A percentile compares a stretch with the other conserved stretches of the same genome.
Conservation (phyloP, 495 filamentous ascomycete species). For the Xylaria bambusicola region DNA sequence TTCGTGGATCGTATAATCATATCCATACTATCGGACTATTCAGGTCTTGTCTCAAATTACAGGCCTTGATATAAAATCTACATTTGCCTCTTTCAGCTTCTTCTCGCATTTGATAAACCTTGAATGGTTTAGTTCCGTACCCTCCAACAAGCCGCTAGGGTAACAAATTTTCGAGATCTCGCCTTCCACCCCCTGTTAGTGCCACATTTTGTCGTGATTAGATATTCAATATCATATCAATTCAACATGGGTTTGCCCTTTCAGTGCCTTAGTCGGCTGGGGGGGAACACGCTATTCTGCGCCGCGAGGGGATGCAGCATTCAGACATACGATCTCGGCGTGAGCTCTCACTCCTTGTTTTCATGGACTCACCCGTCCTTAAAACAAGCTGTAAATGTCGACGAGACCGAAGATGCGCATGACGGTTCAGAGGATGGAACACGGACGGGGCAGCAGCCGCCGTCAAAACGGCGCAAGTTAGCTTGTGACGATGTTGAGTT, state of each 20-base stretch:
- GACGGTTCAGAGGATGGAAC: constrained; percentile 24
- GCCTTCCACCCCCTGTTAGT: background rate
- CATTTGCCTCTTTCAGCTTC: no score
- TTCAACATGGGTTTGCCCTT: constrained; percentile 54
- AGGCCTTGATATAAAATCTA: no score
- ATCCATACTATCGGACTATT: no score
- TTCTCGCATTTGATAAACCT: no score
- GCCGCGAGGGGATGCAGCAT: constrained; percentile 59
- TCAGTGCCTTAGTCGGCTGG: constrained; percentile 37
- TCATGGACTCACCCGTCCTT: constrained; percentile 51
- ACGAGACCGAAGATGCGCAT: constrained; percentile 18
- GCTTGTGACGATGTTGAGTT: constrained; percentile 27
- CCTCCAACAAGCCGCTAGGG: no score
- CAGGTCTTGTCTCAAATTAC: no score
- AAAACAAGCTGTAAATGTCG: constrained; percentile 22
- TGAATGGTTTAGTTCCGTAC: no score
- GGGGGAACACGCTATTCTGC: constrained; percentile 47
- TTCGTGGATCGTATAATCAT: no score
- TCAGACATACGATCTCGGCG: constrained; percentile 49
- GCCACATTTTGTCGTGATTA: background rate
- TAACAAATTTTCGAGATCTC: background rate
- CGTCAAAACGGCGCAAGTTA: constrained; percentile 31
- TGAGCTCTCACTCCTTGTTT: constrained; percentile 46
- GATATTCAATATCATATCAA: background rate
- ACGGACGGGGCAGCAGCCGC: constrained; percentile 26